Conservation (phyloP, 2,329 filamentous ascomycete species). For the Penicillium sp. region DNA sequence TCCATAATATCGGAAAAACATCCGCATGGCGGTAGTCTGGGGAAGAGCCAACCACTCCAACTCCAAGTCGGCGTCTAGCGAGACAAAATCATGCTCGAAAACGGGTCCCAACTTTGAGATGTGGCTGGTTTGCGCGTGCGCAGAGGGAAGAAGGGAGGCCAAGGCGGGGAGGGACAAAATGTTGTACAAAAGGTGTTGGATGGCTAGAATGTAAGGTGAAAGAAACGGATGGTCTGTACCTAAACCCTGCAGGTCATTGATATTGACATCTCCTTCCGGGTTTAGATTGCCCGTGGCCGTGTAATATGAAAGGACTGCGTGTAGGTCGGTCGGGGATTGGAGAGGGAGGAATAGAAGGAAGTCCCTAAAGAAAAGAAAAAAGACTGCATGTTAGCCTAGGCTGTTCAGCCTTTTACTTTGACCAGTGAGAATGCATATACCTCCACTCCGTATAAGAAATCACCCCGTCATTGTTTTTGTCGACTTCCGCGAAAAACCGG, state of each 20-base stretch:
- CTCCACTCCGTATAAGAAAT: slow-evolving; percentile 96
- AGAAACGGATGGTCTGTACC: slow-evolving; percentile 63
- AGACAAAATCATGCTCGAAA: slow-evolving; percentile 31
- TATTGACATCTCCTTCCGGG: slow-evolving; percentile 87
- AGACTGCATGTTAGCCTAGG: slow-evolving; percentile 7
- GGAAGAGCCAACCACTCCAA: slow-evolving; percentile 45
- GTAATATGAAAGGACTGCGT: slow-evolving; percentile 87
- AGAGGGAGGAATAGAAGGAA: slow-evolving; percentile 87
- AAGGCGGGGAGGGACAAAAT: slow-evolving; percentile 36
- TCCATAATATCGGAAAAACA: slow-evolving; percentile 46
- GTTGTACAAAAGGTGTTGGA: slow-evolving; percentile 39
- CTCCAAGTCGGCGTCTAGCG: slow-evolving; percentile 39
- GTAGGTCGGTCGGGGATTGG: slow-evolving; percentile 62
- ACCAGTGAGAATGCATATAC: slow-evolving; percentile 55
- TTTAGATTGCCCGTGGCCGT: slow-evolving; percentile 85
- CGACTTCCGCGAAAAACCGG: slow-evolving; percentile 85
- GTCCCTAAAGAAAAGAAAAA: slow-evolving; percentile 58
- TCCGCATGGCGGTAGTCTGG: slow-evolving; percentile 45
- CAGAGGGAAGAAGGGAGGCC: slow-evolving; percentile 34
- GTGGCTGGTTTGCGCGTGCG: slow-evolving; percentile 33
- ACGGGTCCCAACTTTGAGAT: slow-evolving; percentile 27
- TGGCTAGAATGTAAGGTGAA: slow-evolving; percentile 36
- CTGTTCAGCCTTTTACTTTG: slow-evolving; percentile 7
- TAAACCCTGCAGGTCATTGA: slow-evolving; percentile 92
- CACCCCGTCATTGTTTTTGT: slow-evolving; percentile 79